Percentiles rank a stretch among this genome's conserved stretches.
Conservation (phyloP, 2,329 filamentous ascomycete genomes). For the Xylariaceae sp. region DNA sequence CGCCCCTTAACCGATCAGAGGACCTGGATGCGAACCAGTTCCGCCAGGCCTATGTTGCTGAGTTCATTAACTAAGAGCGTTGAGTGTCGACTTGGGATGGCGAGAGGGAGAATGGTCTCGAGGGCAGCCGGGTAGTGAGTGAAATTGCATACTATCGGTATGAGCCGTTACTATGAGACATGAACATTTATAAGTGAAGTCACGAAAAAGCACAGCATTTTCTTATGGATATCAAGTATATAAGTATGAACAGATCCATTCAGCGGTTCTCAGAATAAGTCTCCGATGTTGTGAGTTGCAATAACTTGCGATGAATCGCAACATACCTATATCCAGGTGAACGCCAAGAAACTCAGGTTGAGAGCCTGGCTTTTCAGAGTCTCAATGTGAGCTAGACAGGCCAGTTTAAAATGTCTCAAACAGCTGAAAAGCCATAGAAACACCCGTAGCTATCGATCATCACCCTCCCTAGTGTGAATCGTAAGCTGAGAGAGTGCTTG, state of each 20-base stretch:
- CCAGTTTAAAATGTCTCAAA: no score
- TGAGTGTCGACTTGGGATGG: neutral
- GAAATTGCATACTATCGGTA: neutral
- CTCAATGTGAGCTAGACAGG: no score
- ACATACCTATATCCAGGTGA: no score
- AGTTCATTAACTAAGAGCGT: constrained; percentile 32
- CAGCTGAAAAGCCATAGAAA: no score
- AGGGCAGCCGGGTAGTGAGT: neutral
- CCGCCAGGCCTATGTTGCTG: constrained; percentile 68
- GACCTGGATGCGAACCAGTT: constrained; percentile 75
- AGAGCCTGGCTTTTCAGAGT: no score
- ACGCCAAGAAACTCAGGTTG: no score
- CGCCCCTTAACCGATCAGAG: constrained; percentile 72
- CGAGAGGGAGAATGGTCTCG: neutral
- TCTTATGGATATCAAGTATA: neutral
- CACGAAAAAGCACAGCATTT: neutral
- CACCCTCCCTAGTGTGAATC: no score
- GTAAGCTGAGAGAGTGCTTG: no score
- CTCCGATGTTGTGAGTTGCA: neutral
- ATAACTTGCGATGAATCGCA: no score
- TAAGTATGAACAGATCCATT: neutral
- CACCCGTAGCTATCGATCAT: no score
- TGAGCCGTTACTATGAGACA: no score
- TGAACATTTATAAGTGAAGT: neutral
- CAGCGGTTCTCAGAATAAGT: neutral